Evolutionary conservation across 2,329 filamentous ascomycete species (phyloP), one percentile per base, ranked within the genome.

Genomic region (Apiospora pterosperma): DNA sequence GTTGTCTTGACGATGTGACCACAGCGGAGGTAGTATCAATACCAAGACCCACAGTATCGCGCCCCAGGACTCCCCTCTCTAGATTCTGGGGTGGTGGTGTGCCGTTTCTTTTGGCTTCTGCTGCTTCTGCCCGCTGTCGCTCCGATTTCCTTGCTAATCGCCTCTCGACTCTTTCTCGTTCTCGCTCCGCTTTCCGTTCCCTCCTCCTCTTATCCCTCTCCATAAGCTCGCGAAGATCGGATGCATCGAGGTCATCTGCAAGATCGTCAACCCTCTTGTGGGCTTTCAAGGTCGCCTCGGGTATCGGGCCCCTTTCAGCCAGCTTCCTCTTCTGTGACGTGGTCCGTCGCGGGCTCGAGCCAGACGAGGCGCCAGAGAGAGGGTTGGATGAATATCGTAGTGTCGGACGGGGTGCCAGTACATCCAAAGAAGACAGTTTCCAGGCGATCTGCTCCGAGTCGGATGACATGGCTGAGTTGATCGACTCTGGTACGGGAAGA

Each of bases 401-500:
- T 0, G 91, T 93, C 14, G 96, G 96, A 59, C 93, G 87, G 6
- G 96, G 95, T 11, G 92, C 90, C 67, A 97, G 86, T n/a, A 92
- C 87, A 67, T 92, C 91, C 62, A 97, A 83, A 12, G 88, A 85
- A 62, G 92, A 93, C 61, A 98, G 85, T 70, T 90, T 92, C 82
- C 91, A 98, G 0, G 92, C 90, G 63, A 89, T 85, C 66, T 88
- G 85, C 69, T 96, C 92, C 0, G 90, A 91, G 64, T 88, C 85
- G 59, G 89, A 90, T 0, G 92, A 94, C 77, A 93, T 85, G 66
- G 87, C 89, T 1, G 92, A 96, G 71, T 90, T 86, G 64, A 95
- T 84, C 4, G 92, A 96, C 62, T 89, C 90, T 60, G 88, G 87
- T 3, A 88, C 79, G 0, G 92, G 91, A 6, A 97, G 80, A 2